Base-by-base conservation (phyloP, 345 rosid genomes). In the Angophora floribunda region DNA sequence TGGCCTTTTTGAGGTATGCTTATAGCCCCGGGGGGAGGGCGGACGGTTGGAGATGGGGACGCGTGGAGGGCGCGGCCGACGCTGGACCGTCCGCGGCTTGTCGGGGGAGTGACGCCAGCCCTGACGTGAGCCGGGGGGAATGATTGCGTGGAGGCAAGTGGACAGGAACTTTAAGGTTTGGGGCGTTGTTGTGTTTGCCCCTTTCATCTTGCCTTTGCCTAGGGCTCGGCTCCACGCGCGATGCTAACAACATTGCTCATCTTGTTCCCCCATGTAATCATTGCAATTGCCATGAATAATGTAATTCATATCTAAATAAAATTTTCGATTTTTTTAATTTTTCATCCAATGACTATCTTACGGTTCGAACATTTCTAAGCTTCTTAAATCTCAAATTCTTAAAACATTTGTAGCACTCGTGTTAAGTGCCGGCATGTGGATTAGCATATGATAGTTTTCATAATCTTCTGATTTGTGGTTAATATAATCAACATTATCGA, bases 31-130 rank as follows among this genome's bases (percentile, higher is more conserved):
- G 44, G 41, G 88, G 85, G 65, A 26, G 53, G 53, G 88, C 87
- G 70, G 90, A 94, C 91, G 96, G 94, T 9, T 3, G 75, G 1
- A 75, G 93, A 93, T 95, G 88, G 9, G 63, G 92, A 91, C 97
- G 92, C 92, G 93, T 95, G 93, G 91, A 89, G 84, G 89, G 84
- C 84, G 86, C n/a, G 45, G 87, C 11, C n/a, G 52, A 87, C 7
- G 87, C 87, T 90, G 90, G 95, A 87, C 92, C 90, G 92, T 87
- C 91, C 86, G 51, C 59, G 87, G 91, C 36, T 61, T 94, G 93
- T 94, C 93, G 95, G 94, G 94, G 52, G 79, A 88, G 85, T 95
- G 98, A 93, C 88, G 94, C 92, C 93, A 91, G 87, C 95, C 52
- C 85, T 97, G 98, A 91, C 89, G 94, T 87, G 30, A 89, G 1